Conservation (phyloP, 805 yeast species). For the Candida nanaspora region DNA sequence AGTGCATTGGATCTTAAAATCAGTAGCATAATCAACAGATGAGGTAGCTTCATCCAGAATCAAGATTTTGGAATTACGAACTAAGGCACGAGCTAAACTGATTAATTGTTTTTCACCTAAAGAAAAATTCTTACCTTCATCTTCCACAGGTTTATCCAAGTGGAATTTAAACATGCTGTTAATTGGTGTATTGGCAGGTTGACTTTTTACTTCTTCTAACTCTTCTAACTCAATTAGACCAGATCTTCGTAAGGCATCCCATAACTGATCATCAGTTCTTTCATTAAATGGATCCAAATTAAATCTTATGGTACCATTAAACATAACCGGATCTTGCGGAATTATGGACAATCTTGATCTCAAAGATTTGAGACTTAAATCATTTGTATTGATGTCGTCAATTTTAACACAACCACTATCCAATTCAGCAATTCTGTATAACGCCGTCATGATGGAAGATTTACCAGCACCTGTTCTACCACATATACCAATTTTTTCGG, state of each 20-base stretch:
- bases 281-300: constrained; percentile 51
- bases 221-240: constrained; percentile 42
- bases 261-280: constrained; percentile 38
- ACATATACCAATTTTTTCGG: constrained; percentile 73
- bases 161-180: constrained; percentile 49
- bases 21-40: constrained; percentile 69
- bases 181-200: constrained; percentile 18
- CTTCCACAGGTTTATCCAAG: constrained; percentile 51
- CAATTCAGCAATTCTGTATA: constrained; percentile 48
- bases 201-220: constrained; percentile 26
- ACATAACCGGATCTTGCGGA: constrained; percentile 58
- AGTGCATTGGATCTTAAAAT: constrained; percentile 52
- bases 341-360: constrained; percentile 50
- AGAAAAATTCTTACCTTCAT: constrained; percentile 65
- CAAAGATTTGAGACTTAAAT: constrained; percentile 39
- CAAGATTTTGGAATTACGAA: constrained; percentile 51
- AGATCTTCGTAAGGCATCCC: constrained; percentile 53
- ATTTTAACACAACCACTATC: constrained; percentile 37
- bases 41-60: constrained; percentile 76
- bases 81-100: constrained; percentile 66
- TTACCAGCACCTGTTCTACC: constrained; percentile 91
- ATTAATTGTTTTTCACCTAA: constrained; percentile 66
- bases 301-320: constrained; percentile 43
- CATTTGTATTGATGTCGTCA: constrained; percentile 43
- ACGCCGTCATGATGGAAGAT: constrained; percentile 54